Evolutionary conservation across 345 rosid species (phyloP).

Genomic region (Physaria fendleri): DNA sequence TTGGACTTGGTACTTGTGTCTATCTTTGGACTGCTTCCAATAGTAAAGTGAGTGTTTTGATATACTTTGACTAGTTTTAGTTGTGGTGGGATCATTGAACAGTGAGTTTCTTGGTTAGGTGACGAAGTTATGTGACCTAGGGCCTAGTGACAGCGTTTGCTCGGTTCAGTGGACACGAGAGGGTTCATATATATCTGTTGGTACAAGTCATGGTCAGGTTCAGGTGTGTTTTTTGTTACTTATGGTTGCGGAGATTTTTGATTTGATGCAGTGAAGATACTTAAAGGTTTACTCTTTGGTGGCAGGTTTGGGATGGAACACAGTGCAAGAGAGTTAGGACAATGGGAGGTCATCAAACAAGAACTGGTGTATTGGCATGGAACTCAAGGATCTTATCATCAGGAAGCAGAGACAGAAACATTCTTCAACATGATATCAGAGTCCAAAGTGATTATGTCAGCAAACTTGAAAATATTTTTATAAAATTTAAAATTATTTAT

Average conservation of each 20-base stretch:
- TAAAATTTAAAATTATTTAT: too few species aligned
- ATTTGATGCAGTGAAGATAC: not conserved
- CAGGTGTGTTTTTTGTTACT: slow-evolving; percentile 48
- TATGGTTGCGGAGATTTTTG: not conserved
- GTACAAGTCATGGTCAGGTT: slow-evolving; percentile 80
- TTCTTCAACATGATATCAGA: slow-evolving; percentile 94
- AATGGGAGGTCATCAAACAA: slow-evolving; percentile 93
- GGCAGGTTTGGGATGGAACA: slow-evolving; percentile 89
- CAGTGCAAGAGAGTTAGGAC: slow-evolving; percentile 78
- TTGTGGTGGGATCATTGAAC: not conserved
- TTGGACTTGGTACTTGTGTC: slow-evolving; percentile 93
- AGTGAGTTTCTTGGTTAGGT: slow-evolving; percentile 42
- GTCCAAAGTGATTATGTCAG: slow-evolving; percentile 59
- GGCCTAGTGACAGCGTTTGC: slow-evolving; percentile 76
- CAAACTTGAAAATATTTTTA: too few species aligned
- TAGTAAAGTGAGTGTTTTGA: slow-evolving; percentile 60
- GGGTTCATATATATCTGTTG: slow-evolving; percentile 86
- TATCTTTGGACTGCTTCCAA: slow-evolving; percentile 96
- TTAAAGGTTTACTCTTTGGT: not conserved
- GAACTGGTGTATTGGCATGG: slow-evolving; percentile 96
- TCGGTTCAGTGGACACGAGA: slow-evolving; percentile 96
- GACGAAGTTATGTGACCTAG: slow-evolving; percentile 87
- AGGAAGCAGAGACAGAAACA: slow-evolving; percentile 89
- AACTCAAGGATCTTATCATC: slow-evolving; percentile 79
- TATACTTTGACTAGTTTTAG: not conserved